Conservation (phyloP, 208 protist genomes). For the Balamuthia mandrillaris region DNA sequence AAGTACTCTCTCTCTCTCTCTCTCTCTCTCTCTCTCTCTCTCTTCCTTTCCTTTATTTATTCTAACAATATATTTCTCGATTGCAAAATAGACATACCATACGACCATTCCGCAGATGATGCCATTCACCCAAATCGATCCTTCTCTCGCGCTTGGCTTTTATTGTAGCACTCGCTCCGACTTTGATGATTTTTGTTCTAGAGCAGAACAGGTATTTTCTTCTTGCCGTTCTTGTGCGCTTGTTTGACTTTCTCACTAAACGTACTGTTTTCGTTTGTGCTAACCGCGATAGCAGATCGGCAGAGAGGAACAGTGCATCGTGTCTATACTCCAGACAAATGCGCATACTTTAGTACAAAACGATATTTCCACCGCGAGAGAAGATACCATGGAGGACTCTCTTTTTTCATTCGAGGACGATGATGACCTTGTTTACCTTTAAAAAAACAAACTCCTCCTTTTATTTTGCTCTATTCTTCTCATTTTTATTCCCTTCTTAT, state of each 20-base stretch:
- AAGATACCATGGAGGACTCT: neutral
- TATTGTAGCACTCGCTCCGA: neutral
- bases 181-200: constrained; percentile 20
- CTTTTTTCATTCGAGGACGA: neutral
- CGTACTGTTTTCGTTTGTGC: neutral
- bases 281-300: neutral
- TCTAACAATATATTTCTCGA: neutral
- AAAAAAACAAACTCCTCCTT: no score
- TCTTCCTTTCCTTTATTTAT: neutral
- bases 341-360: no score
- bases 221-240: neutral
- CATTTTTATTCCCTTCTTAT: neutral
- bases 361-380: neutral
- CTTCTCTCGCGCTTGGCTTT: constrained; percentile 28
- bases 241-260: neutral
- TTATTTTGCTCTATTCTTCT: neutral
- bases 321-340: no score
- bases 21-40: neutral
- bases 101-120: neutral
- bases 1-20: neutral
- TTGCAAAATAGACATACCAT: constrained; percentile 3
- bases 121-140: constrained; percentile 11
- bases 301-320: neutral
- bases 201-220: neutral
- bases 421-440: neutral